Evolutionary conservation across 345 rosid species (phyloP).

Genomic region (Linum tenue): DNA sequence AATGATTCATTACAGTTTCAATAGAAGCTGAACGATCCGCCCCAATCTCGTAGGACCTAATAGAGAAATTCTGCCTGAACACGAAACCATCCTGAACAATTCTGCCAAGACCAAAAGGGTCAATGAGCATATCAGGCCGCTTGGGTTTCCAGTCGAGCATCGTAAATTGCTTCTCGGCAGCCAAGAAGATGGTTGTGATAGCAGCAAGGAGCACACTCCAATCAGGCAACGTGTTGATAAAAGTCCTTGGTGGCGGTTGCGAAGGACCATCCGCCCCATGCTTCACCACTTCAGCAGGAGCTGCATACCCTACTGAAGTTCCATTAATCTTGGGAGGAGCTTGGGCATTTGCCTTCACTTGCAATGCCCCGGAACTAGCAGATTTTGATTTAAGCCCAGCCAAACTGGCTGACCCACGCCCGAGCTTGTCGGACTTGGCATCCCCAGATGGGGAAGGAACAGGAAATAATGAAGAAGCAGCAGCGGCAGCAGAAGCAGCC

Average conservation of each 20-base stretch:
- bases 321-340: slow-evolving; percentile 89
- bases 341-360: slow-evolving; percentile 80
- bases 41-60: slow-evolving; percentile 96
- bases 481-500: slow-evolving; percentile 77
- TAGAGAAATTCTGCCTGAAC: slow-evolving; percentile 76
- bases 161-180: slow-evolving; percentile 99
- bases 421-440: slow-evolving; percentile 36
- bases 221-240: slow-evolving; percentile 90
- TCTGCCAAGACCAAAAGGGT: slow-evolving; percentile 77
- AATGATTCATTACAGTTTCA: slow-evolving; percentile 93
- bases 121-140: slow-evolving; percentile 72
- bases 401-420: slow-evolving; percentile 37
- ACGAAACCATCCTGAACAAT: slow-evolving; percentile 87
- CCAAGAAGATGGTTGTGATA: slow-evolving; percentile 86
- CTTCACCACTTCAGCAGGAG: slow-evolving; percentile 41
- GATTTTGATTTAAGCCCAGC: slow-evolving; percentile 38
- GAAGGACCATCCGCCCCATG: slow-evolving; percentile 36
- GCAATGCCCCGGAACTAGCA: slow-evolving; percentile 44
- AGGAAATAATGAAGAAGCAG: slow-evolving; percentile 62
- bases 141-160: slow-evolving; percentile 99
- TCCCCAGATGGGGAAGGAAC: slow-evolving; percentile 47
- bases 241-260: slow-evolving; percentile 64
- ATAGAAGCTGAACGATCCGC: slow-evolving; percentile 97
- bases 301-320: slow-evolving; percentile 37
- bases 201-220: slow-evolving; percentile 99